These are phyloP conservation scores for Fusarium ambrosium DNA, from an alignment of 2,329 filamentous ascomycete genomes.

Conservation along the genomic window DNA sequence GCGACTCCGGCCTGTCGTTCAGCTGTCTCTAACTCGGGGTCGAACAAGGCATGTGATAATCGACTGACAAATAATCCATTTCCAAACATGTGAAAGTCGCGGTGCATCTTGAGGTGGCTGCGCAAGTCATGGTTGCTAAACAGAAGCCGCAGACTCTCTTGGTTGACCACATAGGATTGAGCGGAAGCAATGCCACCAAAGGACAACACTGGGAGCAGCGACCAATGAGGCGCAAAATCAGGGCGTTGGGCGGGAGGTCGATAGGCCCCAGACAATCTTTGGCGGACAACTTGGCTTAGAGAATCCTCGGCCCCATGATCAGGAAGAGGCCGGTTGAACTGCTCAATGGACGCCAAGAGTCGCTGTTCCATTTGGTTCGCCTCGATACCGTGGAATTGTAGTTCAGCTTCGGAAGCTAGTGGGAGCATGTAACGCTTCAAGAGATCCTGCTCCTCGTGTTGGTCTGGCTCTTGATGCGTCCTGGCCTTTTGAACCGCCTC, in stretches of 20 bases:
- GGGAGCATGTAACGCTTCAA: neutral
- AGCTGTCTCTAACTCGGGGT: constrained; percentile 83
- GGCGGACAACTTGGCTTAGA: constrained; percentile 57
- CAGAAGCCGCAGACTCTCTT: constrained; percentile 79
- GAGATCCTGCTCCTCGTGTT: neutral
- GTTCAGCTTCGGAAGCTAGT: constrained; percentile 20
- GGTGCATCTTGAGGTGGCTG: constrained; percentile 80
- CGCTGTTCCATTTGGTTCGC: constrained; percentile 61
- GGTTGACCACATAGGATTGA: constrained; percentile 83
- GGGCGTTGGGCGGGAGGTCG: constrained; percentile 33
- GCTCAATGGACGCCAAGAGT: constrained; percentile 65
- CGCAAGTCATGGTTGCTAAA: constrained; percentile 81
- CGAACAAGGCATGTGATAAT: constrained; percentile 86
- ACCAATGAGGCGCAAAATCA: constrained; percentile 67
- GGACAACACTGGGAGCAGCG: constrained; percentile 76
- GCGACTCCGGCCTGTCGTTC: constrained; percentile 79
- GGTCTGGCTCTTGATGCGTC: neutral
- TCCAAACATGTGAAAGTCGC: constrained; percentile 85
- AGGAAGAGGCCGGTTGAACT: constrained; percentile 53
- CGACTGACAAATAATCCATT: constrained; percentile 87
- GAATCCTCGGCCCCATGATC: constrained; percentile 49
- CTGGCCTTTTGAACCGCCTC: constrained; percentile 38
- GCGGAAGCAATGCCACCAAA: constrained; percentile 80
- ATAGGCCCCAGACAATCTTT: constrained; percentile 53
- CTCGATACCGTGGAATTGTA: constrained; percentile 65